phyloP scores from a whole-genome alignment of 148 eudicot species.

The Rhododendron mucronatum region DNA sequence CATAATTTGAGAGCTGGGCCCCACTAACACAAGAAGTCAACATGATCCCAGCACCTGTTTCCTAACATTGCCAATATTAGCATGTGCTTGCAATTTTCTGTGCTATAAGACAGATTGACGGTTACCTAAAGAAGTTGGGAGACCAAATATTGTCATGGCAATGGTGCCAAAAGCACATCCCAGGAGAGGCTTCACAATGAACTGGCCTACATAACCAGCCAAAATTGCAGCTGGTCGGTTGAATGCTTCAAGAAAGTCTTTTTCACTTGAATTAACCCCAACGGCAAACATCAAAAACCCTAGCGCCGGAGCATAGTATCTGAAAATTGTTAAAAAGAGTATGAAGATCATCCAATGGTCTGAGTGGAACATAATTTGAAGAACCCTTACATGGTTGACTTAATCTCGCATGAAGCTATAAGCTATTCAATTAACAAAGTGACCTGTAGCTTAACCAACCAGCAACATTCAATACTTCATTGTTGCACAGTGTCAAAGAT shows the following conservation, averaged over 20 bases:
- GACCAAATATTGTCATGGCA: constrained; percentile 60
- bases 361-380: not conserved
- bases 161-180: constrained; percentile 79
- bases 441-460: not conserved
- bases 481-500: not conserved
- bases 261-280: constrained; percentile 86
- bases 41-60: constrained; percentile 92
- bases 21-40: constrained; percentile 95
- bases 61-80: constrained; percentile 16
- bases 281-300: constrained; percentile 95
- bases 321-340: constrained; percentile 21
- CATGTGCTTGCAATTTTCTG: not conserved
- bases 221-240: constrained; percentile 68
- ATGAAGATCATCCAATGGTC: not conserved
- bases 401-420: constrained; percentile 1
- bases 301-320: constrained; percentile 93
- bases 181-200: constrained; percentile 74
- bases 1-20: constrained; percentile 94
- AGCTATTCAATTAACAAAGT: not conserved
- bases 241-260: constrained; percentile 88
- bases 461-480: not conserved
- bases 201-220: constrained; percentile 90
- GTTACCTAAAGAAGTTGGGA: constrained; percentile 77
- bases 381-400: not conserved
- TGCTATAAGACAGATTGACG: constrained; percentile 3